Evolutionary conservation across 306 rosid species (phyloP).

Genomic region (Cucurbita ficifolia): DNA sequence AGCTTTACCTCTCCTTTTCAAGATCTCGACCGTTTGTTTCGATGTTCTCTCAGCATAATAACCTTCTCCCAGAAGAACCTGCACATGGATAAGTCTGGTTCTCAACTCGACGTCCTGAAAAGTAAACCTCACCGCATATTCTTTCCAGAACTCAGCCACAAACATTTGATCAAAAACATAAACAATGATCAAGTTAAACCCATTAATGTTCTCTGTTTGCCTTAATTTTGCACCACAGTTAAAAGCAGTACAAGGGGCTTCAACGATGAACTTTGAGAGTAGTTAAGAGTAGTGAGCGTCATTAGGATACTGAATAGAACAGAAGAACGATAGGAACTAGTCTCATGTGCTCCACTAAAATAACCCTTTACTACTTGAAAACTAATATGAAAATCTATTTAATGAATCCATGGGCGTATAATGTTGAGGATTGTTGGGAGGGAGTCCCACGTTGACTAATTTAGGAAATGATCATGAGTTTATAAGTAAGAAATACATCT

Average conservation of each 20-base stretch:
- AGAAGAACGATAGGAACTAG: background rate
- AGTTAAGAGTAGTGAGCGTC: background rate
- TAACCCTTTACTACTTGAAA: background rate
- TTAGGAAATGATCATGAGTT: too few species aligned
- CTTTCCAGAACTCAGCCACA: background rate
- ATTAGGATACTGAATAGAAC: background rate
- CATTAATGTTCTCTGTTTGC: background rate
- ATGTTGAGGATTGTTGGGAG: too few species aligned
- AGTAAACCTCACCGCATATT: background rate
- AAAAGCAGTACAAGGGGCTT: background rate
- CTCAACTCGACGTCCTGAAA: background rate
- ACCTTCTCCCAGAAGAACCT: constrained; percentile 91
- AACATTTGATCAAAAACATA: background rate
- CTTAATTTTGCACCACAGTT: background rate
- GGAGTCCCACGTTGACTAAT: too few species aligned
- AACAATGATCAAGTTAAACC: background rate
- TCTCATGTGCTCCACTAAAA: background rate
- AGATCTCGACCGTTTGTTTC: constrained; percentile 60
- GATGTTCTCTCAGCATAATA: constrained; percentile 69
- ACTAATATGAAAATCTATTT: background rate
- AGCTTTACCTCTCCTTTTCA: constrained; percentile 55
- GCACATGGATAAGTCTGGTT: background rate
- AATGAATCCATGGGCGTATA: background rate
- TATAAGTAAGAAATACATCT: too few species aligned
- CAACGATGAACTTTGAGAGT: background rate